A percentile compares a stretch with the other conserved stretches of the same genome.
phyloP scores from a whole-genome alignment of 352 stramenopile species.

The Phytophthora cryptogea region DNA sequence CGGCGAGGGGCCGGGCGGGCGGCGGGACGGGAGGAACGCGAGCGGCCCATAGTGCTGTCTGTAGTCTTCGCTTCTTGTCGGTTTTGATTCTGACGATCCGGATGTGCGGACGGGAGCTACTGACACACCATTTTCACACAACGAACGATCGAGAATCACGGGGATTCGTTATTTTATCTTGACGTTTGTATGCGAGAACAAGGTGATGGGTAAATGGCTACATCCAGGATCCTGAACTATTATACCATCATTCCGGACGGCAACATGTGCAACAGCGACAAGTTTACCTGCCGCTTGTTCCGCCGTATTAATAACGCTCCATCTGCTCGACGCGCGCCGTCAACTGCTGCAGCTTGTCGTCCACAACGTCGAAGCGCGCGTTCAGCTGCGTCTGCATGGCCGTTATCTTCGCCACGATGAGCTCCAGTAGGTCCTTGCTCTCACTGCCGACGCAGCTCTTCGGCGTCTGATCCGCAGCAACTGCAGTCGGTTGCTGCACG shows the following conservation, averaged over 20 bases:
- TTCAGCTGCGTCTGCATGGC: constrained; percentile 53
- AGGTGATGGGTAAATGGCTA: constrained; percentile 14
- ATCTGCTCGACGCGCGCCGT: constrained; percentile 40
- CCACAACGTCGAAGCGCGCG: constrained; percentile 55
- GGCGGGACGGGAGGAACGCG: constrained; percentile 58
- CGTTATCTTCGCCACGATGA: constrained; percentile 38
- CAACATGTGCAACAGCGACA: neutral
- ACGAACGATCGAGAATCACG: constrained; percentile 42
- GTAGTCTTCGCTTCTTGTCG: constrained; percentile 29
- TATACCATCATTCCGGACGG: constrained; percentile 16
- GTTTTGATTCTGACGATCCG: constrained; percentile 40
- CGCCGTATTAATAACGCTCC: constrained; percentile 37
- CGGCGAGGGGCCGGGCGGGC: constrained; percentile 42
- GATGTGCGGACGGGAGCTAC: neutral
- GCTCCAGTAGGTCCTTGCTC: constrained; percentile 16
- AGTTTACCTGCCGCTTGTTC: constrained; percentile 10
- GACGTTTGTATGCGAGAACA: constrained; percentile 12
- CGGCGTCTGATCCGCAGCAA: constrained; percentile 15
- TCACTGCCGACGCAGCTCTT: constrained; percentile 12
- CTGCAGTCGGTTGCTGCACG: constrained; percentile 4
- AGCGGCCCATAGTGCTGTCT: constrained; percentile 57
- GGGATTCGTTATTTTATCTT: constrained; percentile 24
- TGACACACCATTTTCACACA: constrained; percentile 24
- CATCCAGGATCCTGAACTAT: constrained; percentile 1
- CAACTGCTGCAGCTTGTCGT: constrained; percentile 47